Evolutionary conservation across 1,139 yeast species (phyloP), one percentile per base, ranked within the genome.

Genomic region (Protomyces inouyei): DNA sequence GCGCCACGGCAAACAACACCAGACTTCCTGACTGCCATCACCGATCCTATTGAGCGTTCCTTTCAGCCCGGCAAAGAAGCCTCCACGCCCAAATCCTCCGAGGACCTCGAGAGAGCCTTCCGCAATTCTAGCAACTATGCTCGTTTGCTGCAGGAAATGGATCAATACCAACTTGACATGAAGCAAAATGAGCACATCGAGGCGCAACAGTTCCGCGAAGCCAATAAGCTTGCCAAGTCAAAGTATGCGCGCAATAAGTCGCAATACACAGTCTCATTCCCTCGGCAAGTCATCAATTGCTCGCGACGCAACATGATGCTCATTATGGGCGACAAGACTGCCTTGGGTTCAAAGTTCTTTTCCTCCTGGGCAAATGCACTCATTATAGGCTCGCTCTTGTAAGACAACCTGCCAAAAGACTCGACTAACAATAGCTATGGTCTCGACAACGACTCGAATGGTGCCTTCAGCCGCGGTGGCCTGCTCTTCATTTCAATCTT

Each of bases 1-100:
- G 86, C 88, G 52, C 79, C 81, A 46, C 83, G 95, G 74, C 91
- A 87, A 76, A 86, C 95, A 9, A 86, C 93, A 65, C 88, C 93
- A 10, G 96, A 89, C 74, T 89, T 82, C 74, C 78, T 89, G 71
- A 88, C 96, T 10, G 57, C 63, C 5, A 53, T 57, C 21, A 63
- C 65, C 12, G 65, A 63, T 32, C 63, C 63, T 2, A 45, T 38
- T 8, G 65, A 63, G 59, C 46, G 65, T n/a, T n/a, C 48, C 10
- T 57, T 63, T 59, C 57, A 43, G 12, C 46, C 38, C 6, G 95
- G 64, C 16, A 28, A 70, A 65, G 95, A 88, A 71, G 70, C 77
- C 61, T 78, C 75, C 66, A 91, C 85, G 32, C 96, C 96, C 43
- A 76, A 80, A 67, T 84, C 88, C 3, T 82, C 92, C 0, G 79